A percentile compares a stretch with the other conserved stretches of the same genome.
phyloP scores from a whole-genome alignment of 2,329 filamentous ascomycete species.

The Arthrobotrys musiformis region DNA sequence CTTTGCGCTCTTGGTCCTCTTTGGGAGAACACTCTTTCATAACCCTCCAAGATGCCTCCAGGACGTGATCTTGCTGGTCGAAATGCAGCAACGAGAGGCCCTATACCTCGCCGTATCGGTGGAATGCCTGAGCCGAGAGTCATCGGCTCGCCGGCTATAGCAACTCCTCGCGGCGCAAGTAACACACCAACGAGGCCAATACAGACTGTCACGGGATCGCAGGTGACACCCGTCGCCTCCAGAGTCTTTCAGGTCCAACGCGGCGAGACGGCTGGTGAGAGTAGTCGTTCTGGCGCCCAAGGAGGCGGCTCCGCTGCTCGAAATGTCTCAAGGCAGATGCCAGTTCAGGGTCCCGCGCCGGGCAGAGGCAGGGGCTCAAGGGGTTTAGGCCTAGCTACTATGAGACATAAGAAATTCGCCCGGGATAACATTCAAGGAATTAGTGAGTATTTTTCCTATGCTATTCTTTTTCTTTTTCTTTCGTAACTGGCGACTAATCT shows the following conservation, averaged over 20 bases:
- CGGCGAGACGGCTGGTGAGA: not conserved
- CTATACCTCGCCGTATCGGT: not conserved
- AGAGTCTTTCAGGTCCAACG: not conserved
- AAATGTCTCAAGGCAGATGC: not conserved
- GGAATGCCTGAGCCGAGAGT: not conserved
- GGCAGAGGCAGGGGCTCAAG: conserved; percentile 20
- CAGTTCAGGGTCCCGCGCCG: not conserved
- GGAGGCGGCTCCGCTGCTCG: not conserved
- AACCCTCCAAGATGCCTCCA: not conserved
- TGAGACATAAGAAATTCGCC: conserved; percentile 65
- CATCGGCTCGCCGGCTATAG: not conserved
- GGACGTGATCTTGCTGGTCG: not conserved
- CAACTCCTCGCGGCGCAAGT: not conserved
- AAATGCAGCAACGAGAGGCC: not conserved
- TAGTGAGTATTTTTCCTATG: conserved; percentile 64
- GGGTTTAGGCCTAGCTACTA: conserved; percentile 23
- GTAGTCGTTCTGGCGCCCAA: not conserved
- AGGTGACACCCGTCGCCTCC: not conserved
- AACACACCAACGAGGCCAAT: not conserved
- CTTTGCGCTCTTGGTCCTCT: too few relatives aligned
- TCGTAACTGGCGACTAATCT: not conserved
- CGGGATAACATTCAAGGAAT: conserved; percentile 67
- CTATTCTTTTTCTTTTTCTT: not conserved
- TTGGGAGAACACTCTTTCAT: too few relatives aligned
- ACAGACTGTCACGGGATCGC: too few relatives aligned